Conservation (phyloP, 2,329 filamentous ascomycete genomes). For the Pseudocercospora crystallina region DNA sequence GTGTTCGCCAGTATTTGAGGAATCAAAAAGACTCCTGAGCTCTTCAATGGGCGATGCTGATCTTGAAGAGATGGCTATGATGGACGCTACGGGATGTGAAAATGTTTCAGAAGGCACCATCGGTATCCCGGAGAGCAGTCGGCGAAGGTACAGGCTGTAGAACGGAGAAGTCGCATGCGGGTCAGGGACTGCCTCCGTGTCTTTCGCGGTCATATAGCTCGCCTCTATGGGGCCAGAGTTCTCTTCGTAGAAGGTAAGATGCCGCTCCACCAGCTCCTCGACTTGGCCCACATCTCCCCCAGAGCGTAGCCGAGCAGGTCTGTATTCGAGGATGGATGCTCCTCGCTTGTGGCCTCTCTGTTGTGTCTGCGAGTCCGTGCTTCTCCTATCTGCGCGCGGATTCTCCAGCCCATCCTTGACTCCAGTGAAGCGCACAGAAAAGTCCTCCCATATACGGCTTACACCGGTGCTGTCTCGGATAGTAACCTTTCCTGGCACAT, state of each 20-base stretch:
- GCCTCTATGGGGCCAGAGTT: slow-evolving; percentile 39
- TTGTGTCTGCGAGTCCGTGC: slow-evolving; percentile 36
- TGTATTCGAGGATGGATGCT: slow-evolving; percentile 33
- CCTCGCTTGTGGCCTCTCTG: slow-evolving; percentile 3
- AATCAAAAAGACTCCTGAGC: slow-evolving; percentile 76
- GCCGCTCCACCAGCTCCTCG: slow-evolving; percentile 76
- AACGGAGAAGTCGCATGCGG: slow-evolving; percentile 53
- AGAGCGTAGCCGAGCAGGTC: slow-evolving; percentile 41
- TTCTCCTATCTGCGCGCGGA: slow-evolving; percentile 37
- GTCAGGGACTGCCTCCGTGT: slow-evolving; percentile 16
- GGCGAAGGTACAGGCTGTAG: slow-evolving; percentile 80
- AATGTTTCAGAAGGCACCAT: slow-evolving; percentile 88
- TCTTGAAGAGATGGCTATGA: slow-evolving; percentile 91
- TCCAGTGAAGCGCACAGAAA: slow-evolving; percentile 78
- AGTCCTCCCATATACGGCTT: slow-evolving; percentile 83
- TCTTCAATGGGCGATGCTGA: slow-evolving; percentile 83
- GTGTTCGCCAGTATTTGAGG: slow-evolving; percentile 75
- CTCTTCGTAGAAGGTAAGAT: slow-evolving; percentile 72
- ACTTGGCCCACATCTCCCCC: slow-evolving; percentile 64
- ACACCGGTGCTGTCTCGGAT: slow-evolving; percentile 87
- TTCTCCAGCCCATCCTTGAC: slow-evolving; percentile 58
- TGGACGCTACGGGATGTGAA: slow-evolving; percentile 86
- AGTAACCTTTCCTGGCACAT: slow-evolving; percentile 80
- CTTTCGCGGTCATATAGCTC: slow-evolving; percentile 45
- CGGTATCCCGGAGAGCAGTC: slow-evolving; percentile 76